Evolutionary conservation across 805 yeast genomes (phyloP), one percentile per base, ranked within the genome.

Genomic region (Candida chilensis): DNA sequence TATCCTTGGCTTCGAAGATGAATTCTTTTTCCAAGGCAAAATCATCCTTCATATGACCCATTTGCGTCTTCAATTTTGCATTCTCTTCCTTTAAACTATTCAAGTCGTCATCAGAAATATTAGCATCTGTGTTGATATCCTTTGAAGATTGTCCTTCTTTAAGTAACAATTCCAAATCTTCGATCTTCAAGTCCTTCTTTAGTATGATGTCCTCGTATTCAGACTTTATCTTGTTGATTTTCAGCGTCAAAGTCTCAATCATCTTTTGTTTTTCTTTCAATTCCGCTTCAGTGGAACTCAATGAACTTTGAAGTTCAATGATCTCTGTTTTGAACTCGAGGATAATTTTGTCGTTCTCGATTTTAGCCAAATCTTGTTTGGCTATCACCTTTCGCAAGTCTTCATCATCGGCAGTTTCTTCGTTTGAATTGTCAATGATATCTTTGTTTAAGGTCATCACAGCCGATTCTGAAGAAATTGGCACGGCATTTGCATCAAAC

Each of bases 211-310:
- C 20, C 4, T 18, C 28, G 14, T 20, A n/a, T 27, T 21, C 14
- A 22, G 20, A 27, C 12, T 18, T 28, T 20, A 12, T 16, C 16
- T 31, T 5, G 11, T 10, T 25, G 13, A n/a, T 16, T 31, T 22
- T 22, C 6, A 15, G 13, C 7, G 25, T n/a, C 6, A 22, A 11
- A 7, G 25, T 22, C 13, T 22, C 6, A n/a, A 22, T 22, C 25
- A 22, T 22, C 13, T 11, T 7, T 8, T 52, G 51, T 28, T 51
- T 47, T 16, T 39, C 41, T 28, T 48, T 53, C 12, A 51, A 45
- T 2, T 46, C 43, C 6, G 18, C 27, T 11, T 33, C 34, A 3
- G 15, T 14, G 14, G 11, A 10, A 21, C 22, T 30, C 16, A 30
- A 24, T 4, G 12, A 28, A 26, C 18, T 31, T 22, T 34, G 21